Base-by-base conservation (phyloP, 2,329 filamentous ascomycete genomes). In the Daldinia sp. region DNA sequence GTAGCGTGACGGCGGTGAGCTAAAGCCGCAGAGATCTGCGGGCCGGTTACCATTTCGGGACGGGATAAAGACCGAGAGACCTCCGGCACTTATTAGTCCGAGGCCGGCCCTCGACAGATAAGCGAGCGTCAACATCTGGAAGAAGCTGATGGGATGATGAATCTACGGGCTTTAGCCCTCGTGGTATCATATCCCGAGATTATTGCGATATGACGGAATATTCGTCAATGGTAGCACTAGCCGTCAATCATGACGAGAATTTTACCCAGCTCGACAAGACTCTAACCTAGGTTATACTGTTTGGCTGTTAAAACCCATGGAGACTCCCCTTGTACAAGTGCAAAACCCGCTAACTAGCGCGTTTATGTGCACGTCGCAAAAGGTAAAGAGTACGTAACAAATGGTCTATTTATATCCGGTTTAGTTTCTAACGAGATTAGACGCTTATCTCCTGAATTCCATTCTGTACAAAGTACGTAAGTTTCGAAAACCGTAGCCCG, bases 11-110 rank as follows among this genome's bases (percentile, higher is more conserved):
- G 17, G 23, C 27, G 17, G 32, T 29, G 35, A 51, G 39, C 39
- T 45, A 43, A 53, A 34, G 23, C 32, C 50, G 21, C 50, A 53
- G 43, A 15, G 64, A 67, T 67, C 64, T 34, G 47, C 64, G 19
- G 5, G 6, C 53, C 43, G 57, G 50, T 39, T 67, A 23, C 61
- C 50, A 13, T 50, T 67, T 64, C 58, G 45, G 61, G 61, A 53
- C 9, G 47, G 23, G 4, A 11, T 37, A 13, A 2, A 50, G 51
- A 23, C 50, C 55, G 51, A 58, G 45, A 48, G 59, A 21, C 19
- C 47, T 47, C 59, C 57, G 60, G 57, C n/a, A 43, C 45, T 49
- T 45, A 60, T 63, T 58, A 48, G 53, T 25, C 48, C 60, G 51
- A 50, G 30, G 17, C 34, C 34, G 39, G 51, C 39, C 13, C 35